Evolutionary conservation across 805 yeast genomes (phyloP).

Genomic region (Maudiozyma pseudohumilis): DNA sequence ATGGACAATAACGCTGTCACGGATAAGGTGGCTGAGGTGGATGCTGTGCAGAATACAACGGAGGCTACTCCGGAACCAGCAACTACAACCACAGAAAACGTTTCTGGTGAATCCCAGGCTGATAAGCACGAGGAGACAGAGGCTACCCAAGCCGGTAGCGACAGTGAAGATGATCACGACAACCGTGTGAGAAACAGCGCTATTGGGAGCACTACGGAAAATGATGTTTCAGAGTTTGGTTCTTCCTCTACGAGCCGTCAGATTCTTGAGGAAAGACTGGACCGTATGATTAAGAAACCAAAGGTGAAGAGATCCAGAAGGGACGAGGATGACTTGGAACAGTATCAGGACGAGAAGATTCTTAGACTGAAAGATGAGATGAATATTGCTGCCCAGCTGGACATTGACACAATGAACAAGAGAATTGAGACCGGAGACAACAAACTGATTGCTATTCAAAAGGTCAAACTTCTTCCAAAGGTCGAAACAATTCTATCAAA

Average conservation of each 20-base stretch:
- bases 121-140: too few relatives aligned
- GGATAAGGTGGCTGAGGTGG: too few relatives aligned
- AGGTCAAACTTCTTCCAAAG: conserved; percentile 67
- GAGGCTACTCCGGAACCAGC: too few relatives aligned
- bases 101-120: too few relatives aligned
- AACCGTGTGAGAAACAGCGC: conserved; percentile 1
- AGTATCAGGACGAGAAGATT: conserved; percentile 87
- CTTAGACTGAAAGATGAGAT: conserved; percentile 73
- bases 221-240: conserved; percentile 5
- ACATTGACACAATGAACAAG: conserved; percentile 43
- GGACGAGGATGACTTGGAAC: conserved; percentile 89
- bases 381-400: conserved; percentile 79
- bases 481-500: conserved; percentile 69
- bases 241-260: conserved; percentile 45
- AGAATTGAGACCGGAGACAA: conserved; percentile 33
- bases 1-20: too few relatives aligned
- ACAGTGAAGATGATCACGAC: conserved; percentile 20
- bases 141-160: conserved; percentile 6
- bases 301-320: conserved; percentile 53
- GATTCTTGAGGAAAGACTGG: conserved; percentile 72
- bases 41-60: too few relatives aligned
- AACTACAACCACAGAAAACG: too few relatives aligned
- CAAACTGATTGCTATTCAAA: conserved; percentile 40
- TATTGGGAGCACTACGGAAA: conserved; percentile 1
- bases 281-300: conserved; percentile 60